These are phyloP conservation scores for Pharus latifolius DNA, from an alignment of 176 grass and related monocot species.

Conservation along the genomic window DNA sequence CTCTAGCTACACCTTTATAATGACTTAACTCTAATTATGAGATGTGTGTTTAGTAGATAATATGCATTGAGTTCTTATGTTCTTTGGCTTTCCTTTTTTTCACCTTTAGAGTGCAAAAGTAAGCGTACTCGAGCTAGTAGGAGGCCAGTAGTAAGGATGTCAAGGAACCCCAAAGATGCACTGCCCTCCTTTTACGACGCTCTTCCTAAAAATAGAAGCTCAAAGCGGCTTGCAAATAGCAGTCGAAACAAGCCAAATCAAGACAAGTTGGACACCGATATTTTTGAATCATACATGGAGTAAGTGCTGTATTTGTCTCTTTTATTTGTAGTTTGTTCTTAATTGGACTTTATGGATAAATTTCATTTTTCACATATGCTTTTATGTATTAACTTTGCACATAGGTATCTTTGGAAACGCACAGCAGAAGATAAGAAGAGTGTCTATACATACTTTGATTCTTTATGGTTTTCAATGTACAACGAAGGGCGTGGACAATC, in stretches of 20 bases:
- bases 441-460: slow-evolving; percentile 68
- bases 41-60: not conserved
- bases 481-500: slow-evolving; percentile 20
- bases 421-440: slow-evolving; percentile 69
- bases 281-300: slow-evolving; percentile 84
- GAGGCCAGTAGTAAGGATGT: slow-evolving; percentile 12
- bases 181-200: slow-evolving; percentile 21
- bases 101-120: slow-evolving; percentile 26
- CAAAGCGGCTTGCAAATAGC: slow-evolving; percentile 26
- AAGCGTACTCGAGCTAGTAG: slow-evolving; percentile 31
- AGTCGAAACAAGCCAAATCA: slow-evolving; percentile 28
- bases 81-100: slow-evolving; percentile 5
- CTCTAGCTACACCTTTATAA: not conserved
- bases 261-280: slow-evolving; percentile 51
- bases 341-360: not conserved
- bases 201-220: slow-evolving; percentile 13
- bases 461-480: slow-evolving; percentile 89
- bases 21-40: not conserved
- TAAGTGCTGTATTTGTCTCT: slow-evolving; percentile 19
- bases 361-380: slow-evolving; percentile 10
- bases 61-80: not conserved
- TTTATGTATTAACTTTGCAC: slow-evolving; percentile 4
- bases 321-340: not conserved
- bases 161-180: not conserved
- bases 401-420: slow-evolving; percentile 63